Evolutionary conservation across 306 rosid species (phyloP).

Genomic region (Pyrus communis): DNA sequence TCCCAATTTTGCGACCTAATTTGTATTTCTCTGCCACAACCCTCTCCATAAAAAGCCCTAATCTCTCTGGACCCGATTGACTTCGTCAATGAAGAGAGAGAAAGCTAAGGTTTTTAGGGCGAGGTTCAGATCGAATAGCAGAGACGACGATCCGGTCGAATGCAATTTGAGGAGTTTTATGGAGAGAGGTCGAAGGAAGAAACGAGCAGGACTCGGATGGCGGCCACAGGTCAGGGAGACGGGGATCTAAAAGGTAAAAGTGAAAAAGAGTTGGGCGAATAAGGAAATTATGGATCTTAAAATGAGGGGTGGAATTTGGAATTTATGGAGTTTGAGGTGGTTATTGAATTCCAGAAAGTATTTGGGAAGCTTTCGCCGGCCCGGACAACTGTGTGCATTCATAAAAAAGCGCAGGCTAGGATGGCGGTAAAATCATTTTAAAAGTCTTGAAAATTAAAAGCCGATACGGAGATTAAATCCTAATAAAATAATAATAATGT

Average conservation of each 20-base stretch:
- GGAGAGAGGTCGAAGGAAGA: not conserved
- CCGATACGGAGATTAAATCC: not conserved
- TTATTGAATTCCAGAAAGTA: not conserved
- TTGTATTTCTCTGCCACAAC: conserved; percentile 53
- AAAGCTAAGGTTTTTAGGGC: not conserved
- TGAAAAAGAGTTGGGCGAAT: not conserved
- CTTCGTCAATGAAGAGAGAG: not conserved
- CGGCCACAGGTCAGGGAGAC: not conserved
- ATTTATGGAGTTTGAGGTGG: not conserved
- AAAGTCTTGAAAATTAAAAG: not conserved
- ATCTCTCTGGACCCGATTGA: not conserved
- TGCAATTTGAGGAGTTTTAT: not conserved
- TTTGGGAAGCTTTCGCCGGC: not conserved
- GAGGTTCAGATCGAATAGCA: not conserved
- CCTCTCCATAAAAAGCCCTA: conserved; percentile 44
- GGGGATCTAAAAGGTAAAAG: not conserved
- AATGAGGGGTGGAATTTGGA: not conserved
- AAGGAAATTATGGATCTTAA: not conserved
- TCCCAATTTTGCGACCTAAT: conserved; percentile 67
- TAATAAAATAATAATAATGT: not conserved
- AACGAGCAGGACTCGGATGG: not conserved
- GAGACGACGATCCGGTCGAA: not conserved
- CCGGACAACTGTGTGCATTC: not conserved
- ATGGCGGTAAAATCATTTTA: conserved; percentile 3
- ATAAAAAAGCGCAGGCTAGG: not conserved